Evolutionary conservation across 140 eudicot species (phyloP).

Genomic region (Flaveria floridana): DNA sequence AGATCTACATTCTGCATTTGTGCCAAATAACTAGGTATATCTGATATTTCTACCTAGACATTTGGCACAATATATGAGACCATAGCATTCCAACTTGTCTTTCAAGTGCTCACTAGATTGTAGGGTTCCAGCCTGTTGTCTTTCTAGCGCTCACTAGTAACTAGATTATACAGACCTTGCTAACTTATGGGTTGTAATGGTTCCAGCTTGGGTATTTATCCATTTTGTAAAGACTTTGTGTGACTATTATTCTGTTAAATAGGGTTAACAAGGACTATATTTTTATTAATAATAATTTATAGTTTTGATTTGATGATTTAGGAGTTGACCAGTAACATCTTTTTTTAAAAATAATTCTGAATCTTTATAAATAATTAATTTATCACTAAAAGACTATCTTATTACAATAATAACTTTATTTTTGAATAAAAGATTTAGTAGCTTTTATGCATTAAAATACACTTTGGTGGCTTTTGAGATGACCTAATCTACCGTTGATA

Average conservation of each 20-base stretch:
- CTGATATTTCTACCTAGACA: not conserved
- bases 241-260: not conserved
- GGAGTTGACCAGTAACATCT: not conserved
- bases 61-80: not conserved
- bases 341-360: not conserved
- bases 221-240: not conserved
- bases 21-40: not conserved
- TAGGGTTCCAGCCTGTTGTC: not conserved
- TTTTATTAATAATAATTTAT: not conserved
- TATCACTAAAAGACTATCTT: not conserved
- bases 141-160: not conserved
- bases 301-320: not conserved
- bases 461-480: not conserved
- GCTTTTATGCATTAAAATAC: slow-evolving; percentile 1
- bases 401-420: not conserved
- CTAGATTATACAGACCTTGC: not conserved
- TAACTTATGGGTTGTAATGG: not conserved
- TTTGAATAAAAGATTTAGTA: not conserved
- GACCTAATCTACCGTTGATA: not conserved
- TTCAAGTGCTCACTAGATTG: not conserved
- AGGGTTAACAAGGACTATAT: not conserved
- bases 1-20: not conserved
- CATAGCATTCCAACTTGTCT: not conserved
- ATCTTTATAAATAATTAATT: not conserved
- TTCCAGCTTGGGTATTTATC: not conserved